A percentile compares a stretch with the other conserved stretches of the same genome.
Conservation (phyloP, 2,329 filamentous ascomycete genomes). For the Fusarium sp. region DNA sequence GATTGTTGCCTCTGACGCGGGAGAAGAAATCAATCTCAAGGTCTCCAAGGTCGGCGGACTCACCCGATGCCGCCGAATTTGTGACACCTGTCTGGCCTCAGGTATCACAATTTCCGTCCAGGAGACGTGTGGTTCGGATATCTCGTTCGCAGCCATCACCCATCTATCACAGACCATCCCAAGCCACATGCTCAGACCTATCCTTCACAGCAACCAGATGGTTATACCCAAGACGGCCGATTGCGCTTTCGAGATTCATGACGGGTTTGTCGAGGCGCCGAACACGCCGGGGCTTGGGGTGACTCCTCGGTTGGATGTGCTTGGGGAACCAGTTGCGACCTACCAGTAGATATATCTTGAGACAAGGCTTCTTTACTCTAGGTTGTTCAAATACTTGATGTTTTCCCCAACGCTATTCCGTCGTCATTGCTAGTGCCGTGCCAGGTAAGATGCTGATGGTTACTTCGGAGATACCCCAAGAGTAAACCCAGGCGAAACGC, state of each 20-base stretch:
- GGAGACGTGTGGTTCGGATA: slow-evolving; percentile 14
- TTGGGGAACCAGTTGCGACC: slow-evolving; percentile 18
- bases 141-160: slow-evolving; percentile 20
- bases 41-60: slow-evolving; percentile 19
- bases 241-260: slow-evolving; percentile 5
- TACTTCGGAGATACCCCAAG: too few relatives aligned
- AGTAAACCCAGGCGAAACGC: too few relatives aligned
- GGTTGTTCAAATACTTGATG: background rate
- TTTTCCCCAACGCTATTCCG: background rate
- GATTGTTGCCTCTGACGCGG: slow-evolving; percentile 12
- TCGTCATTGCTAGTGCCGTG: too few relatives aligned
- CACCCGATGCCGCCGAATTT: slow-evolving; percentile 7
- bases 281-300: slow-evolving; percentile 8
- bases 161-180: slow-evolving; percentile 19
- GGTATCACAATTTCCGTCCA: slow-evolving; percentile 14
- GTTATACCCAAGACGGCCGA: slow-evolving; percentile 13
- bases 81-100: slow-evolving; percentile 14
- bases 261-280: slow-evolving; percentile 4
- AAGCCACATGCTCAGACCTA: slow-evolving; percentile 1
- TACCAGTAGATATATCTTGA: background rate
- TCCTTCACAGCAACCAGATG: slow-evolving; percentile 10
- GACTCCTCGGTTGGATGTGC: slow-evolving; percentile 7
- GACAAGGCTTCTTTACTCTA: background rate
- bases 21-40: slow-evolving; percentile 11
- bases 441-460: too few relatives aligned